Evolutionary conservation across 306 rosid species (phyloP), one percentile per base, ranked within the genome.

Genomic region (Dicorynia guianensis): DNA sequence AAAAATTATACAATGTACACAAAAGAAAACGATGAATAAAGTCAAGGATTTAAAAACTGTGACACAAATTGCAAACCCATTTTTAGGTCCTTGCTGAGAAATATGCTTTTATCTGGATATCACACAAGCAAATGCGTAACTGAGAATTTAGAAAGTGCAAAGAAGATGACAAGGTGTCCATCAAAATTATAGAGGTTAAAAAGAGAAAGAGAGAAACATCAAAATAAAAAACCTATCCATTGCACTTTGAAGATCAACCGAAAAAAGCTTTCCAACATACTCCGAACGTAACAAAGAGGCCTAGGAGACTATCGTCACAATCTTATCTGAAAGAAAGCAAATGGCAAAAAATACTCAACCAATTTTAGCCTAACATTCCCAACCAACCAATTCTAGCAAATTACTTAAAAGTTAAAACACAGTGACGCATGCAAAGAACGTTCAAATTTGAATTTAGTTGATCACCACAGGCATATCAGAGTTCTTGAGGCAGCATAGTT

Each of bases 371-470:
- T 70, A 43, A 50, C 34, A 63, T 54, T 63, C 50, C 55, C 18
- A 46, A 38, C 50, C 36, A 3, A 44, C 8, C 49, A 65, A 71
- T 69, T 63, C 33, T 46, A 19, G 53, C 78, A 78, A 71, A 69
- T 52, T 71, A 52, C 61, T 56, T 35, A 48, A n/a, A n/a, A n/a
- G n/a, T n/a, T n/a, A n/a, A n/a, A n/a, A 46, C 15, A 14, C 52
- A 11, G 5, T 1, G n/a, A 55, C 46, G 56, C 47, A 15, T 43
- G 15, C 69, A 55, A 60, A 62, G 38, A 34, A 58, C 4, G 47
- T 14, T 61, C 35, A 42, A 42, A 13, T 49, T 39, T 20, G 40
- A 69, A 60, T 38, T 77, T 42, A 50, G n/a, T n/a, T 38, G 19
- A 19, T 14, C 47, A 55, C 3, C 68, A 47, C 55, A 35, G 39